Evolutionary conservation across 768 basidiomycete species (phyloP).

Genomic region (Podaxis rugospora): DNA sequence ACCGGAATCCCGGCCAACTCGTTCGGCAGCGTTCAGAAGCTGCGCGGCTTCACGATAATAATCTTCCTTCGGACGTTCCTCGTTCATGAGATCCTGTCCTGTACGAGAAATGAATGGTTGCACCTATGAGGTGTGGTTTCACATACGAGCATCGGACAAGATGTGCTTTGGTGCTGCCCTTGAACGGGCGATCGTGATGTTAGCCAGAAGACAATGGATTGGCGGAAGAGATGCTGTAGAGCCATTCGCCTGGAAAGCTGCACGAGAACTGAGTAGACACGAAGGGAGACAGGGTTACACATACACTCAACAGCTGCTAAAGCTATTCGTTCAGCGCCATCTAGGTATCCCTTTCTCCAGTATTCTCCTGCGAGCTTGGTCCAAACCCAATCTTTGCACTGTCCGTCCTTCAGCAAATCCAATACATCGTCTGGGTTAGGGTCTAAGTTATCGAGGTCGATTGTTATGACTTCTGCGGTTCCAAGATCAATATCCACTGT

Average conservation of each 20-base stretch:
- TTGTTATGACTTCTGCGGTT: conserved; percentile 81
- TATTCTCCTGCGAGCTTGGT: conserved; percentile 84
- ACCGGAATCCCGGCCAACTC: conserved; percentile 52
- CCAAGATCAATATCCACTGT: conserved; percentile 76
- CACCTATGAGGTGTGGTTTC: not conserved
- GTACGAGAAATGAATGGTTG: not conserved
- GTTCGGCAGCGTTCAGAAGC: conserved; percentile 58
- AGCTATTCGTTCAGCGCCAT: conserved; percentile 75
- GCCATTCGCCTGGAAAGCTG: conserved; percentile 51
- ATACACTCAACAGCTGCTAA: conserved; percentile 61
- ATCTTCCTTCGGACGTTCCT: conserved; percentile 61
- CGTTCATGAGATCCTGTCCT: conserved; percentile 64
- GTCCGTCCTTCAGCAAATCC: conserved; percentile 66
- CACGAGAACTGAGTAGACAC: conserved; percentile 14
- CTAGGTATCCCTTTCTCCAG: conserved; percentile 72
- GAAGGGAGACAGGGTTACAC: conserved; percentile 20
- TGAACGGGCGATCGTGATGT: conserved; percentile 77
- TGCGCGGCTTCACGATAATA: conserved; percentile 68
- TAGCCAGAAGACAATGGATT: conserved; percentile 79
- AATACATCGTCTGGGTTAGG: conserved; percentile 72
- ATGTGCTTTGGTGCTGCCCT: conserved; percentile 81
- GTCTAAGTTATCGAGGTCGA: conserved; percentile 86
- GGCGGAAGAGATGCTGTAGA: conserved; percentile 55
- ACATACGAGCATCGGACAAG: conserved; percentile 70
- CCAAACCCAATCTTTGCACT: conserved; percentile 74